A percentile compares a stretch with the other conserved stretches of the same genome.
phyloP scores from a whole-genome alignment of 192 early-diverging fungal species.

The Coemansia asiatica region DNA sequence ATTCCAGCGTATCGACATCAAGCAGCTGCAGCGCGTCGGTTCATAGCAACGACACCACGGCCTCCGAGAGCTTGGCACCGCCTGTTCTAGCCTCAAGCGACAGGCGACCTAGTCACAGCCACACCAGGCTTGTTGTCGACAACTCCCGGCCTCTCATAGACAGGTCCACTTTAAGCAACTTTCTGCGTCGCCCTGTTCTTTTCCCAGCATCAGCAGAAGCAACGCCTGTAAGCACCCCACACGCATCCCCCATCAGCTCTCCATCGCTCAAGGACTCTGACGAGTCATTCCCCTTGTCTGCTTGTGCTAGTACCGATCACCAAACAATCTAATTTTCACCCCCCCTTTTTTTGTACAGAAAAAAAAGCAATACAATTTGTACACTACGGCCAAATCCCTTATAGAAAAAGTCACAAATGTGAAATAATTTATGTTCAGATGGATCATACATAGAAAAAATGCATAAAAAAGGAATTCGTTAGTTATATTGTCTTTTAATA shows the following conservation, averaged over 20 bases:
- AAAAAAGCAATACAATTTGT: too few species aligned
- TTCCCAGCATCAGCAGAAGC: constrained; percentile 47
- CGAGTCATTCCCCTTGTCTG: not conserved
- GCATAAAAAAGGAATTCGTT: too few species aligned
- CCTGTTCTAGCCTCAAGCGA: not conserved
- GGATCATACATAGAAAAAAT: too few species aligned
- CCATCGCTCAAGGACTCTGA: constrained; percentile 34
- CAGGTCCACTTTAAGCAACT: constrained; percentile 25
- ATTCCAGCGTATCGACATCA: not conserved
- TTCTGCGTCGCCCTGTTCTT: constrained; percentile 39
- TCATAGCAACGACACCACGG: not conserved
- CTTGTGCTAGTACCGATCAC: not conserved
- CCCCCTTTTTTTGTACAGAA: not conserved
- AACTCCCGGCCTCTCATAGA: constrained; percentile 26
- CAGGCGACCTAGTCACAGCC: constrained; percentile 2
- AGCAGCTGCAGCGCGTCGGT: constrained; percentile 5
- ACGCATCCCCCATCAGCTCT: constrained; percentile 21
- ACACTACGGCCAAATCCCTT: too few species aligned
- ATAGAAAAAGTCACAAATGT: too few species aligned
- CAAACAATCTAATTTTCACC: not conserved
- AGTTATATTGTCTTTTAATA: too few species aligned
- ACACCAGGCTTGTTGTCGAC: constrained; percentile 22
- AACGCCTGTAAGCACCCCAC: constrained; percentile 32
- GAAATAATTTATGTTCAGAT: too few species aligned
- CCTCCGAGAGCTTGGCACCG: not conserved